These are phyloP conservation scores for Russula compacta DNA, from an alignment of 768 basidiomycete species.

Conservation along the genomic window DNA sequence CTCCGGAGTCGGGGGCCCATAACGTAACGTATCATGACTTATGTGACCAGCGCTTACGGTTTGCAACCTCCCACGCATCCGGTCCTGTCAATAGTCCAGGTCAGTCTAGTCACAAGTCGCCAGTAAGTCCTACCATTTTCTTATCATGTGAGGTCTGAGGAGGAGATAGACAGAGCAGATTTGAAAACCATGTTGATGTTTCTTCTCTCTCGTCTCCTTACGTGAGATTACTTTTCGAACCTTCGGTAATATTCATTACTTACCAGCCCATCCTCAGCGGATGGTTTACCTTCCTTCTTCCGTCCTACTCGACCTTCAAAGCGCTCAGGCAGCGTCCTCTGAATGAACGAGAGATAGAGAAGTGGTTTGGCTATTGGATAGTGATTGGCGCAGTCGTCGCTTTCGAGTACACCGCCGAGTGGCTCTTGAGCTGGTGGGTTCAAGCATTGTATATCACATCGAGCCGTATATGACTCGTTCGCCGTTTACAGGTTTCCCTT, in stretches of 20 bases:
- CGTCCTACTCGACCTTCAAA: conserved; percentile 59
- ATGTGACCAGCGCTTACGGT: background rate
- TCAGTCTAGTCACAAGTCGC: background rate
- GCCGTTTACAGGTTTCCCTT: conserved; percentile 52
- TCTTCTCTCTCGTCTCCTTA: conserved; percentile 40
- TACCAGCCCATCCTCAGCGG: conserved; percentile 34
- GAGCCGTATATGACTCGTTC: background rate
- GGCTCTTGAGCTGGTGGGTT: conserved; percentile 56
- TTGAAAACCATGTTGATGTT: conserved; percentile 37
- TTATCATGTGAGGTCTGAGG: background rate
- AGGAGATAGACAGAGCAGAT: background rate
- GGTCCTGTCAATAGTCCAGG: background rate
- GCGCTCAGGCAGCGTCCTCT: conserved; percentile 46
- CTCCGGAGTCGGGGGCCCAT: background rate
- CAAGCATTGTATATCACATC: background rate
- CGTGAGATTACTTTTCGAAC: conserved; percentile 27
- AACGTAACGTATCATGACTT: background rate
- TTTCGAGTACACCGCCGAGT: conserved; percentile 53
- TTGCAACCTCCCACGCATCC: background rate
- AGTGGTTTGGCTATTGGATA: conserved; percentile 55
- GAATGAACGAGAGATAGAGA: conserved; percentile 44
- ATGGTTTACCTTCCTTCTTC: conserved; percentile 63
- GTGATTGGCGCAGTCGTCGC: conserved; percentile 52
- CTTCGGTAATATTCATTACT: background rate
- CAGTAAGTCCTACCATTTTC: background rate